Base-by-base conservation (phyloP, 768 basidiomycete genomes). In the Lepiota brunneoincarnata region DNA sequence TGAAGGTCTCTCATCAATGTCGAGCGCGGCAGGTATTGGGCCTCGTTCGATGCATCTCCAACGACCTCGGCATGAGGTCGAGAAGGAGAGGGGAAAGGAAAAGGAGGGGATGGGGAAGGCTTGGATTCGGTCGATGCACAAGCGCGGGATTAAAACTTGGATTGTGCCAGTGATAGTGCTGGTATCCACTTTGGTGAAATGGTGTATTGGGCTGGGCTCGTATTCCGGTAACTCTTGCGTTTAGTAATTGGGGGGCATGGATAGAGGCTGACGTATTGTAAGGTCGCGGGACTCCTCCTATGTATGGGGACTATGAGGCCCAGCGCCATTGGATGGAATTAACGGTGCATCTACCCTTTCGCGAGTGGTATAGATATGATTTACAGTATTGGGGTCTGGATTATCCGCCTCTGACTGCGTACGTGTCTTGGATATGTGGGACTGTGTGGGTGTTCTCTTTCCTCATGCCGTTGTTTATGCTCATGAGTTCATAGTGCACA, bases 261-360 rank as follows among this genome's bases (percentile, higher is more conserved):
- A 42, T 59, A 40, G 51, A 28, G 6, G 6, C 43, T n/a, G 28
- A 38, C 20, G 17, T 38, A 31, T 34, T 52, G 20, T 58, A 28
- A 91, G 92, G 93, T 5, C 67, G 80, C 58, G 75, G 66, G 26
- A 81, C 82, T 2, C 89, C 93, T 0, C 92, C 91, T 0, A 86
- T 93, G 84, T 91, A 79, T 59, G 93, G 93, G 2, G 93, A 96
- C 69, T 96, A 91, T 61, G 93, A 96, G 67, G 93, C 93, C 0
- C 93, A 95, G 63, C 75, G 93, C 49, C 93, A 95, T 69, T 96
- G 93, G 93, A 91, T 96, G 90, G 93, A 95, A 61, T 66, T 96
- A 36, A 92, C 91, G 2, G 68, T 85, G 21, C 88, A 94, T 64
- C 73, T 93, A 0, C 90, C 93, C 0, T 62, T 82, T 17, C 72